Evolutionary conservation across 306 rosid genomes (phyloP), one percentile per base, ranked within the genome.

Genomic region (Vicia sativa): DNA sequence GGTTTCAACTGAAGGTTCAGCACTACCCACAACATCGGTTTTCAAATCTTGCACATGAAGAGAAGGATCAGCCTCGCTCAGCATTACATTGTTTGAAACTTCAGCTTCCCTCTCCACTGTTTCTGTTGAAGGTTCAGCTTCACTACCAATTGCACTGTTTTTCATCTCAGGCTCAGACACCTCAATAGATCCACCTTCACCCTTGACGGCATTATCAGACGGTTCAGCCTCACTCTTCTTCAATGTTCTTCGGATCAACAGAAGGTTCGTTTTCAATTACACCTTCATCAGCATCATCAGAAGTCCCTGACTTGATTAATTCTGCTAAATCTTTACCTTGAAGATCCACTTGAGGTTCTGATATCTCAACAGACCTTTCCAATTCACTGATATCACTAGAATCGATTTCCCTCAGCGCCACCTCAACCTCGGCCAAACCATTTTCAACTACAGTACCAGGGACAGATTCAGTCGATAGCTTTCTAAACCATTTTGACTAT

Each of bases 321-420:
- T 48, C 25, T 16, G 54, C 54, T 48, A 29, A 7, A 6, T 77
- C 42, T 43, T 80, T 75, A 49, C 44, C 66, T 65, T 74, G 76
- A 50, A 72, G 59, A 62, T 50, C 79, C 18, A 65, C 61, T 73
- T 77, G 70, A 68, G 31, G 67, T 42, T 68, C 74, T 37, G 65
- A 39, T 16, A 31, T 74, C 56, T 55, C 74, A 39, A 23, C 79
- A 37, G 62, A 59, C 49, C 2, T 64, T 59, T 54, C 82, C 16
- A 23, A 61, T 38, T 61, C 34, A 0, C 34, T 11, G 19, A 52
- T 81, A 67, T 68, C 78, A 50, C 37, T 43, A 62, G 62, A 64
- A 77, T 23, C 62, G 42, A 59, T 42, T 67, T 62, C 62, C 79
- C 35, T 61, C 62, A 41, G 57, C 5, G 41, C 37, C 45, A 21